Base-by-base conservation (phyloP, 2,329 filamentous ascomycete genomes). In the Spiromastix sp. region DNA sequence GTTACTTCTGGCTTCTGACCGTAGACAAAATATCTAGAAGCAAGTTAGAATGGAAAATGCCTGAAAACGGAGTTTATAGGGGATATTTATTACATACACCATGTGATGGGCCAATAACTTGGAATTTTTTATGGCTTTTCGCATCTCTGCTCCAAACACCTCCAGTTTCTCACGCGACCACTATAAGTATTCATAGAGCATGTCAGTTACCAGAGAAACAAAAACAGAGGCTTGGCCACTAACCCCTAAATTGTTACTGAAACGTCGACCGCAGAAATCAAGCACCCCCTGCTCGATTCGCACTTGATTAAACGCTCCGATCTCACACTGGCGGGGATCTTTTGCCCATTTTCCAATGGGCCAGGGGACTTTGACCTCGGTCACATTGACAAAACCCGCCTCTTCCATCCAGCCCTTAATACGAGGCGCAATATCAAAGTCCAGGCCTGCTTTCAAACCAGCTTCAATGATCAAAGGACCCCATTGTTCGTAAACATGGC, bases 221-320 rank as follows among this genome's bases (percentile, higher is more conserved):
- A n/a, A n/a, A n/a, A n/a, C n/a, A n/a, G n/a, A n/a, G n/a, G n/a
- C n/a, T n/a, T n/a, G n/a, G n/a, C n/a, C n/a, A n/a, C n/a, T n/a
- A n/a, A n/a, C n/a, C n/a, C n/a, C n/a, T n/a, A n/a, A n/a, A n/a
- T n/a, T n/a, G n/a, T n/a, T n/a, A n/a, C n/a, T 25, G n/a, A n/a
- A n/a, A n/a, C n/a, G n/a, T n/a, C n/a, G n/a, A n/a, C n/a, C 30
- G 37, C 12, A 46, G 24, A 11, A 41, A 39, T 21, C 45, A 40
- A 12, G 41, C 43, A 47, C 41, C 9, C 45, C 44, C 12, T 47
- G 37, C 20, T 44, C 35, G 26, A 41, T 35, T 29, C 38, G 36
- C 5, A 38, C 5, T 7, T 13, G 34, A 13, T 39, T 24, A 20
- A 38, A 41, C 4, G 21, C 24, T 13, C 47, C 47, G 30, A 51